These are phyloP conservation scores for Populus euphratica DNA, from an alignment of 345 rosid genomes.

Conservation along the genomic window DNA sequence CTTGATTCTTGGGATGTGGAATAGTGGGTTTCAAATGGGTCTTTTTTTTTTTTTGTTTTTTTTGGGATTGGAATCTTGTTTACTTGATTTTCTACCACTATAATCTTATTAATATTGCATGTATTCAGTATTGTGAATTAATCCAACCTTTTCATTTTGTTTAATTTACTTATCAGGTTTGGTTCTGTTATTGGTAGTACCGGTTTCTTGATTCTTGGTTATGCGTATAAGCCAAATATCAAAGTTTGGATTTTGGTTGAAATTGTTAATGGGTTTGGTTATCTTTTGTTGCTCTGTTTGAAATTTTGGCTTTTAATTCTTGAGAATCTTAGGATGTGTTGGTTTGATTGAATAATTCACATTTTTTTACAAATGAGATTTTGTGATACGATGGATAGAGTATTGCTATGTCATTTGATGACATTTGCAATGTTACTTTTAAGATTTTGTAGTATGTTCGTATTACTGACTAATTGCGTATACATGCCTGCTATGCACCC, in stretches of 20 bases:
- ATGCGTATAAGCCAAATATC: neutral
- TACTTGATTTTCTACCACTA: neutral
- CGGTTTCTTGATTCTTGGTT: neutral
- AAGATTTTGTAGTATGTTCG: neutral
- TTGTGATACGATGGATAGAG: neutral
- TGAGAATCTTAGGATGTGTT: neutral
- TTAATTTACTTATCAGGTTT: neutral
- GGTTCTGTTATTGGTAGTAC: neutral
- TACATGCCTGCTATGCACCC: too few species aligned
- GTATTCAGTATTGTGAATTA: neutral
- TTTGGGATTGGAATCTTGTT: neutral
- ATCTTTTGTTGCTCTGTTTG: neutral
- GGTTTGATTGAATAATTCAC: neutral
- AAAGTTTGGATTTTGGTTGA: neutral
- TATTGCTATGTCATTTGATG: neutral
- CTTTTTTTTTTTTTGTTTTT: neutral
- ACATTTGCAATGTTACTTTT: neutral
- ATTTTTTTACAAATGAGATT: neutral
- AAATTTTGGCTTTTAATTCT: neutral
- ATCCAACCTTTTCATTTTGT: neutral
- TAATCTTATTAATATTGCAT: neutral
- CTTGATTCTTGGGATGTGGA: neutral
- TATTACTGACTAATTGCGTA: neutral
- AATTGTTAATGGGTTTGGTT: neutral
- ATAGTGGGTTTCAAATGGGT: conserved; percentile 2